phyloP scores from a whole-genome alignment of 768 basidiomycete genomes.

The Xerocomellus intermedius region DNA sequence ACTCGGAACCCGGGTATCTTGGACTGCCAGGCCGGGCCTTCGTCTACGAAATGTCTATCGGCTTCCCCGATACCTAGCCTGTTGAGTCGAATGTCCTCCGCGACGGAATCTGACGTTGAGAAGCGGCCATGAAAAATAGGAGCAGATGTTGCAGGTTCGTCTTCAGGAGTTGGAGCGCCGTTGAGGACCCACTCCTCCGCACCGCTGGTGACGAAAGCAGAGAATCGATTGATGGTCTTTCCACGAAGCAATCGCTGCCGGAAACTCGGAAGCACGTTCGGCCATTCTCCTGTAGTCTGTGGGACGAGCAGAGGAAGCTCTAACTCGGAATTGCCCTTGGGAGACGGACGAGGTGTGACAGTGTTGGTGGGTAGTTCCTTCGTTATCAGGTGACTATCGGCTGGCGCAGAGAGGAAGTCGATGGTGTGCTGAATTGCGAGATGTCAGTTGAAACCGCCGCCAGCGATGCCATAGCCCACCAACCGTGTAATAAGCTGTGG shows the following conservation, averaged over 20 bases:
- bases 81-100: conserved; percentile 41
- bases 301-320: conserved; percentile 47
- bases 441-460: background rate
- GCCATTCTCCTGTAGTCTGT: conserved; percentile 72
- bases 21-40: conserved; percentile 68
- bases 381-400: conserved; percentile 23
- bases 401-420: conserved; percentile 54
- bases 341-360: conserved; percentile 48
- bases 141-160: conserved; percentile 22
- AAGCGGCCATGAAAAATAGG: conserved; percentile 28
- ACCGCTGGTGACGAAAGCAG: conserved; percentile 81
- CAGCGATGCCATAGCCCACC: conserved; percentile 17
- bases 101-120: conserved; percentile 35
- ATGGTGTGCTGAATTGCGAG: conserved; percentile 54
- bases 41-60: conserved; percentile 69
- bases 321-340: conserved; percentile 20
- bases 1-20: conserved; percentile 73
- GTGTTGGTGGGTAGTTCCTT: conserved; percentile 43
- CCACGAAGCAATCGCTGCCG: conserved; percentile 71
- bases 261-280: conserved; percentile 59
- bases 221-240: conserved; percentile 81
- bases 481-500: conserved; percentile 72
- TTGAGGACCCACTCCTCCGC: conserved; percentile 83
- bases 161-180: conserved; percentile 42
- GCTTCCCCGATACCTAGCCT: conserved; percentile 52